Base-by-base conservation (phyloP, 495 filamentous ascomycete species). In the Penicillium tannophilum region DNA sequence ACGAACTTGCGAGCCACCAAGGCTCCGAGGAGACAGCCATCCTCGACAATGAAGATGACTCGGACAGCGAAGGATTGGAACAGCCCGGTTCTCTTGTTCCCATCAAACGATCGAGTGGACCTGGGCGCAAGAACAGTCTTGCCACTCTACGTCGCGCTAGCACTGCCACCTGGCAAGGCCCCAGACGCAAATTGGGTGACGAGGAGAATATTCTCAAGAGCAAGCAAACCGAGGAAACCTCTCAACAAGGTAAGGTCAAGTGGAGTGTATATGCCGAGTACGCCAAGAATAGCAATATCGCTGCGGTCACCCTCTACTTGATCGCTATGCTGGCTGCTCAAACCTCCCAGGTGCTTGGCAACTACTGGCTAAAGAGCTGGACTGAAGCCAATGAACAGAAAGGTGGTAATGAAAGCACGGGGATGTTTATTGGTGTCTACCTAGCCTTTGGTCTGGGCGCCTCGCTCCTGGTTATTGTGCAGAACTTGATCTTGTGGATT, bases 401-500 rank as follows among this genome's bases (percentile, higher is more conserved):
- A 51, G 87, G 86, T 47, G 65, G 74, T 44, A 97, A 97, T 66
- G 83, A 85, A 28, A 60, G 90, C 14, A 82, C 92, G 54, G 95
- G 88, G 52, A 96, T 90, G 68, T 98, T 93, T 69, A 88, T 99
- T 63, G 93, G 93, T 28, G 81, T 98, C 58, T 99, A 98, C 73
- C 89, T 98, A 69, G 90, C 90, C 24, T 89, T 99, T 72, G 95
- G 95, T 31, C 72, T 98, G 47, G 95, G 95, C n/a, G 86, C 90
- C 20, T 88, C 95, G 26, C 82, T 82, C 31, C 78, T 99, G 61
- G 92, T 93, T 19, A 91, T 97, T 43, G 64, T 94, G 36, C 95
- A 99, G 75, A 97, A 93, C 28, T 77, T 99, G 55, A 93, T 99
- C 58, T 79, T 99, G 19, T 98, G 93, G 93, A 97, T 99, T 61